Evolutionary conservation across 176 grass and related monocot species (phyloP).

Genomic region (Oryza meridionalis): DNA sequence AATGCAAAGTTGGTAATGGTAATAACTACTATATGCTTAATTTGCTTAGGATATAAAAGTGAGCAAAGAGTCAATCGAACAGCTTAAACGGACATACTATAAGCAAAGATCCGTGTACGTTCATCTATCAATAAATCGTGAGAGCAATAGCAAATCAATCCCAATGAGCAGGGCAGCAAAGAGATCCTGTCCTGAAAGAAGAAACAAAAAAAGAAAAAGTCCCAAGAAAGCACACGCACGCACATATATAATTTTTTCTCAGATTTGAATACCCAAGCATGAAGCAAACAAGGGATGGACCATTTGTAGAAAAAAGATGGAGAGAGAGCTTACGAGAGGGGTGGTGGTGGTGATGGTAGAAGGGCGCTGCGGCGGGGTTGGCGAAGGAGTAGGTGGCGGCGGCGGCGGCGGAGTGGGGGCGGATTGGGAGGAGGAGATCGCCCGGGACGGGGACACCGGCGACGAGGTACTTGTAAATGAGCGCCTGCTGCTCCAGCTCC

Average conservation of each 20-base stretch:
- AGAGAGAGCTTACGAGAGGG: conserved; percentile 60
- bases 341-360: conserved; percentile 75
- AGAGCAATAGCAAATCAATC: conserved; percentile 10
- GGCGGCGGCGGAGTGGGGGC: conserved; percentile 57
- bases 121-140: neutral
- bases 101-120: conserved; percentile 35
- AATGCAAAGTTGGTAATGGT: conserved; percentile 20
- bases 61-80: conserved; percentile 43
- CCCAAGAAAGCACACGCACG: neutral
- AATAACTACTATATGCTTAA: neutral
- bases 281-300: neutral
- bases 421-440: conserved; percentile 89
- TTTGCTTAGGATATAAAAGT: conserved; percentile 11
- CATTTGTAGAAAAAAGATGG: conserved; percentile 13
- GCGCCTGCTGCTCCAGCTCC: conserved; percentile 98
- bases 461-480: conserved; percentile 96
- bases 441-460: conserved; percentile 88
- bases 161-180: conserved; percentile 14
- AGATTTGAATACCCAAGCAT: neutral
- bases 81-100: neutral
- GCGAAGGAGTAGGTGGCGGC: conserved; percentile 57
- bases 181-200: conserved; percentile 5
- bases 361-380: conserved; percentile 62
- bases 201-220: neutral
- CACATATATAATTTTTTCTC: neutral